Evolutionary conservation across 2,329 filamentous ascomycete genomes (phyloP).

Genomic region (Tolypocladium cylindrosporum): DNA sequence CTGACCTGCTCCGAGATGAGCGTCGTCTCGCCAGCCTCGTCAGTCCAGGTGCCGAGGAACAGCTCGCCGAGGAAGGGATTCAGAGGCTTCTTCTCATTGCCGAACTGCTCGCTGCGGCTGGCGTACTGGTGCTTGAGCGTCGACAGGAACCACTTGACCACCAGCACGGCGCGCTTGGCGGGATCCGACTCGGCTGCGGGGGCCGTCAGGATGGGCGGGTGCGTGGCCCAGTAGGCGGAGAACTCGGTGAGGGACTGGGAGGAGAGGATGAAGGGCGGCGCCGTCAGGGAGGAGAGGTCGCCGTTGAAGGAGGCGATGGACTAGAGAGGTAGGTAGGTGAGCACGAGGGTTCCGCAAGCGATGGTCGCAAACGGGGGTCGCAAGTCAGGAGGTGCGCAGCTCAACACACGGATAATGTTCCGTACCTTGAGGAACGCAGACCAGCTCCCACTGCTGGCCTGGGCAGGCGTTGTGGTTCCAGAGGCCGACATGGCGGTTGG

Average conservation of each 20-base stretch:
- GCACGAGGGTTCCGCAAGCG: neutral
- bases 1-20: constrained; percentile 90
- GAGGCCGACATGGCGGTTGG: constrained; percentile 18
- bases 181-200: constrained; percentile 71
- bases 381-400: neutral
- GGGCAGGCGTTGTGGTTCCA: constrained; percentile 17
- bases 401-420: neutral
- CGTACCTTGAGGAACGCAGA: constrained; percentile 41
- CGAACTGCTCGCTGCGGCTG: constrained; percentile 64
- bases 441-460: constrained; percentile 37
- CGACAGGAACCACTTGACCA: constrained; percentile 94
- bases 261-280: constrained; percentile 74
- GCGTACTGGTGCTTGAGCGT: constrained; percentile 82
- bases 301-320: constrained; percentile 76
- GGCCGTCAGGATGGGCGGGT: constrained; percentile 68
- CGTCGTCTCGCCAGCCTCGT: constrained; percentile 70
- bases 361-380: neutral
- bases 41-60: constrained; percentile 85
- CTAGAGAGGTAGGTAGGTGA: constrained; percentile 17
- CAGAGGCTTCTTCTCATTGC: constrained; percentile 94
- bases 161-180: constrained; percentile 71
- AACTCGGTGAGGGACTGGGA: constrained; percentile 71
- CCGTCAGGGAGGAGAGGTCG: constrained; percentile 70
- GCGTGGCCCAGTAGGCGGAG: constrained; percentile 74
- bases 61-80: constrained; percentile 95